Evolutionary conservation across 305 asterid species (phyloP).

Genomic region (Rubia balearica): DNA sequence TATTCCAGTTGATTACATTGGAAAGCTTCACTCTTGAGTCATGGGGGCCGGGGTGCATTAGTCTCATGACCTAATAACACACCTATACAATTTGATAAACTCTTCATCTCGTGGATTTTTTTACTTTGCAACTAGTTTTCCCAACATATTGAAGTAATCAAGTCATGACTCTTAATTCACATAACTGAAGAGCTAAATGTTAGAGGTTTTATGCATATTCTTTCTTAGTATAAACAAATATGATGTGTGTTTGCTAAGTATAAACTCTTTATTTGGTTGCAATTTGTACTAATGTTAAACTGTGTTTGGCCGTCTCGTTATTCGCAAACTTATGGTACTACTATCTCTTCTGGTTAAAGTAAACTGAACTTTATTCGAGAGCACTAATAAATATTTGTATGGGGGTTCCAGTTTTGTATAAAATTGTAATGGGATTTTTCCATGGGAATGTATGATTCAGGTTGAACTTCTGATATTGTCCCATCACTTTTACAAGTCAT

Average conservation of each 20-base stretch:
- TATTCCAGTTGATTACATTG: no score
- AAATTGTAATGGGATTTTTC: background rate
- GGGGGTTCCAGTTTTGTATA: background rate
- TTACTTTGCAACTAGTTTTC: background rate
- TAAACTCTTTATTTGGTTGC: background rate
- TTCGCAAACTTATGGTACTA: background rate
- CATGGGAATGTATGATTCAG: constrained; percentile 37
- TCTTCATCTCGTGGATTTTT: background rate
- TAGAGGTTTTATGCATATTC: background rate
- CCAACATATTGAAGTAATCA: background rate
- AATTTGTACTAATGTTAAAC: background rate
- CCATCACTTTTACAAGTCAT: constrained; percentile 97
- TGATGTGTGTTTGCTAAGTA: background rate
- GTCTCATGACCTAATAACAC: background rate
- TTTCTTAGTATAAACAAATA: background rate
- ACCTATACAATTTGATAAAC: background rate
- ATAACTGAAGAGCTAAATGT: background rate
- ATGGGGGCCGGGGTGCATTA: background rate
- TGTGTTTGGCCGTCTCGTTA: background rate
- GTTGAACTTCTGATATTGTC: constrained; percentile 96
- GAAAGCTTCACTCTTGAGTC: background rate
- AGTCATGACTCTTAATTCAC: background rate
- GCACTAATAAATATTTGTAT: background rate
- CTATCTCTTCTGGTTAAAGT: background rate
- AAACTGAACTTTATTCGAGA: background rate